Evolutionary conservation across 768 basidiomycete genomes (phyloP), one percentile per base, ranked within the genome.

Genomic region (Hericium alpestre): DNA sequence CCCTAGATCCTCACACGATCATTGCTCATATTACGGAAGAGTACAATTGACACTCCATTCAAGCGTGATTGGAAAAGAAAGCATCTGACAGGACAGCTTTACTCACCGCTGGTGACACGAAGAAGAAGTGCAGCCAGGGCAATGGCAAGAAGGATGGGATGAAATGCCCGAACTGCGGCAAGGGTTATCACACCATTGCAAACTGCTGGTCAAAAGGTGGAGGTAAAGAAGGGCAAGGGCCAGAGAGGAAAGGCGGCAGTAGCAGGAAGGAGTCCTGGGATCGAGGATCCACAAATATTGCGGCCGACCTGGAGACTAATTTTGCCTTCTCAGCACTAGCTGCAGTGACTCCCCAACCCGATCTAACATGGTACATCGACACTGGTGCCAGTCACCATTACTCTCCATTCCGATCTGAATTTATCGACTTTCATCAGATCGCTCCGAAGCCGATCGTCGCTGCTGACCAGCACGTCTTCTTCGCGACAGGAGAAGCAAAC

Each of bases 171-270:
- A 72, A 70, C 53, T 74, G 72, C 59, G 59, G 56, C 55, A 65
- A 58, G 61, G 51, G 32, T 39, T 65, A 70, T 0, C 71, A 74
- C 38, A 20, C 51, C 3, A 64, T 64, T 16, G 55, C 57, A 16
- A 53, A 69, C 12, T 74, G 73, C 55, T 74, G 61, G 56, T 62
- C 63, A 13, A 55, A 65, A 48, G 72, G 72, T 9, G 70, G 73
- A 25, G 70, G 72, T 48, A 69, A 70, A 59, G 70, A 71, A 43
- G 72, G 72, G 7, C 72, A 74, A 64, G 60, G 69, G 6, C 71
- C 66, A 0, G 58, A 65, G 8, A 66, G 65, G 64, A 63, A 64
- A 53, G 54, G 53, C 10, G 40, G 61, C 13, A 1, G 38, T 16
- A 38, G 38, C 37, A 9, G 40, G 40, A 41, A 41, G 9, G 40